phyloP scores from a whole-genome alignment of 1,284 basidiomycete genomes.

The Puccinia coronata region DNA sequence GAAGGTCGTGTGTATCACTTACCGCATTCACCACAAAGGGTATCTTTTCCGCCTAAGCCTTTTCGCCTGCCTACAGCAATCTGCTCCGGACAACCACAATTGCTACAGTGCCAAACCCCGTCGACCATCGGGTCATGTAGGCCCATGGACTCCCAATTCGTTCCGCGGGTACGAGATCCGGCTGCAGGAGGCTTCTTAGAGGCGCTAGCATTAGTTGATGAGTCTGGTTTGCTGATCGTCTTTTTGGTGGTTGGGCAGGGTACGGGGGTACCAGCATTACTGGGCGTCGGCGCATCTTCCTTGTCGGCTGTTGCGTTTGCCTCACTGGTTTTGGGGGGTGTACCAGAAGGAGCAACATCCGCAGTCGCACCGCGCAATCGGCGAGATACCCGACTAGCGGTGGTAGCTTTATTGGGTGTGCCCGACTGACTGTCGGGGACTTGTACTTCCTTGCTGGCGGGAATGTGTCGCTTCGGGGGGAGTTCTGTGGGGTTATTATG shows the following conservation, averaged over 20 bases:
- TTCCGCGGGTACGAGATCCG: slow-evolving; percentile 13
- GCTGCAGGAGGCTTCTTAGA: slow-evolving; percentile 37
- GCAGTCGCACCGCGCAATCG: slow-evolving; percentile 47
- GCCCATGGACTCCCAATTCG: slow-evolving; percentile 48
- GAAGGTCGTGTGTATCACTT: slow-evolving; percentile 60
- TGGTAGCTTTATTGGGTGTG: slow-evolving; percentile 44
- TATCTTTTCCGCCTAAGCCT: slow-evolving; percentile 84
- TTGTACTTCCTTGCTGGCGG: slow-evolving; percentile 18
- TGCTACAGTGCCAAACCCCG: slow-evolving; percentile 87
- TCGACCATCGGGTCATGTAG: slow-evolving; percentile 73
- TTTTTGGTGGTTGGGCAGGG: slow-evolving; percentile 21
- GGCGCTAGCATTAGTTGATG: slow-evolving; percentile 22
- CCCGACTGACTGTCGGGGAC: slow-evolving; percentile 32
- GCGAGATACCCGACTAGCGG: slow-evolving; percentile 37
- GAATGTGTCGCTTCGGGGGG: slow-evolving; percentile 24
- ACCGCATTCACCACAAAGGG: slow-evolving; percentile 88
- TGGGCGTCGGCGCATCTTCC: slow-evolving; percentile 34
- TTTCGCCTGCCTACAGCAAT: slow-evolving; percentile 80
- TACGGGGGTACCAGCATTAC: slow-evolving; percentile 31
- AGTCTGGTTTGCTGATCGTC: slow-evolving; percentile 25
- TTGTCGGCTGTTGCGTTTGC: slow-evolving; percentile 1
- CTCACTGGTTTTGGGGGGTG: slow-evolving; percentile 33
- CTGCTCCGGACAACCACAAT: slow-evolving; percentile 81
- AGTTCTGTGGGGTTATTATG: neutral
- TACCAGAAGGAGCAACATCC: slow-evolving; percentile 29